Base-by-base conservation (phyloP, 495 filamentous ascomycete species). In the Echria macrotheca region DNA sequence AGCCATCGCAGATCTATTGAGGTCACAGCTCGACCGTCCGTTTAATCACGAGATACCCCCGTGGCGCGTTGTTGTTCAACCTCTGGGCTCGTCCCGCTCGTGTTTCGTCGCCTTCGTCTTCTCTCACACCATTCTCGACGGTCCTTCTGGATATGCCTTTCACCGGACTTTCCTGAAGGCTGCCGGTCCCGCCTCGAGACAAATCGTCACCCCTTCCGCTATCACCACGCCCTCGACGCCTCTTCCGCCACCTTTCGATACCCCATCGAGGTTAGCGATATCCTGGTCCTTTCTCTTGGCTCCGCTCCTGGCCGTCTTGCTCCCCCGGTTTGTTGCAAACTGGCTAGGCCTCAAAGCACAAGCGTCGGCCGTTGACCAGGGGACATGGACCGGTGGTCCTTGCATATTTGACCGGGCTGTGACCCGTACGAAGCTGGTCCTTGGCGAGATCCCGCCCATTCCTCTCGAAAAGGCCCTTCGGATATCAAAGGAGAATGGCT, bases 231-330 rank as follows among this genome's bases (percentile, higher is more conserved):
- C 39, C 0, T 5, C 4, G 8, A 14, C 24, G 8, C 31, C 41
- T 12, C 21, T 55, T 21, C 46, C 52, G 3, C 31, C 33, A 3
- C 39, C 52, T 5, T 44, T 56, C 29, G 53, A 56, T 28, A 52
- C 53, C 1, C 53, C 48, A 23, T 9, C 31, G 11, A 11, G 29
- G 11, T 37, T 56, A 5, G 35, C 36, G n/a, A 48, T 56, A 18
- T 56, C 53, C 12, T 52, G 48, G 53, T 24, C 24, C 15, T 56
- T 47, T 19, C 48, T 56, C n/a, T 44, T 56, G 37, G 21, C 26
- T 5, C 48, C 53, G 3, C 37, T 56, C 7, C 18, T 48, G 15
- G 43, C 18, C 21, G 26, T 23, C 8, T 2, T 56, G 15, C 43
- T 56, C 17, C 53, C 53, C 0, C 0, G 5, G 14, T 56, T 51